phyloP scores from a whole-genome alignment of 2,329 filamentous ascomycete genomes.

The Monosporascus sp. region DNA sequence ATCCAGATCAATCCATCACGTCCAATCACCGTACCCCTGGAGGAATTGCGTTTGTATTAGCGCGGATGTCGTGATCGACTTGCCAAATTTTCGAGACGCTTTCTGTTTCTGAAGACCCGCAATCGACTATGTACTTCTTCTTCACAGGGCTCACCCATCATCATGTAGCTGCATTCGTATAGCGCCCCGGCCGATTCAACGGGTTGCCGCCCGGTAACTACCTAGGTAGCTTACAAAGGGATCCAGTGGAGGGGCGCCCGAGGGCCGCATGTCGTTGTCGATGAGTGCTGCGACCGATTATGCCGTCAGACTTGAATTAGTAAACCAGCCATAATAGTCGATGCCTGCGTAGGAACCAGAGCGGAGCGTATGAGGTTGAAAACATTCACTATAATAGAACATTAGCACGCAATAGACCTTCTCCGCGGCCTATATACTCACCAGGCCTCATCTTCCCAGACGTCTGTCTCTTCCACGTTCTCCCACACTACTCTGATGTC shows the following conservation, averaged over 20 bases:
- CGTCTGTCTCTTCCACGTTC: background rate
- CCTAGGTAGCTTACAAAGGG: too few species aligned
- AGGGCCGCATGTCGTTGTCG: too few species aligned
- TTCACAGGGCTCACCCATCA: background rate
- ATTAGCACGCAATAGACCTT: background rate
- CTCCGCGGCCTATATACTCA: background rate
- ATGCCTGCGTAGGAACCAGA: background rate
- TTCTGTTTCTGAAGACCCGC: background rate
- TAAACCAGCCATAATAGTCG: background rate
- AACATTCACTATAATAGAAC: background rate
- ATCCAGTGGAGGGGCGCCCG: too few species aligned
- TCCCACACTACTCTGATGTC: background rate
- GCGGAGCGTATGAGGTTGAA: background rate
- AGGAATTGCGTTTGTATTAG: slow-evolving; percentile 23
- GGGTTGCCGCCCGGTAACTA: background rate
- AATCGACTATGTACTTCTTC: background rate
- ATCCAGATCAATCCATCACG: background rate
- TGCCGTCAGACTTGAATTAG: background rate
- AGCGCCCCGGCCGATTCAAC: background rate
- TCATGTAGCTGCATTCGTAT: background rate
- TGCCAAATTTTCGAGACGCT: slow-evolving; percentile 19
- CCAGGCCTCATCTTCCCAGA: background rate
- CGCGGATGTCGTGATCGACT: slow-evolving; percentile 33
- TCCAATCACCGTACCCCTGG: slow-evolving; percentile 23
- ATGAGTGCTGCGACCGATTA: background rate